phyloP scores from a whole-genome alignment of 225 moss, liverwort and hornwort species.

The Marchantia polymorpha region DNA sequence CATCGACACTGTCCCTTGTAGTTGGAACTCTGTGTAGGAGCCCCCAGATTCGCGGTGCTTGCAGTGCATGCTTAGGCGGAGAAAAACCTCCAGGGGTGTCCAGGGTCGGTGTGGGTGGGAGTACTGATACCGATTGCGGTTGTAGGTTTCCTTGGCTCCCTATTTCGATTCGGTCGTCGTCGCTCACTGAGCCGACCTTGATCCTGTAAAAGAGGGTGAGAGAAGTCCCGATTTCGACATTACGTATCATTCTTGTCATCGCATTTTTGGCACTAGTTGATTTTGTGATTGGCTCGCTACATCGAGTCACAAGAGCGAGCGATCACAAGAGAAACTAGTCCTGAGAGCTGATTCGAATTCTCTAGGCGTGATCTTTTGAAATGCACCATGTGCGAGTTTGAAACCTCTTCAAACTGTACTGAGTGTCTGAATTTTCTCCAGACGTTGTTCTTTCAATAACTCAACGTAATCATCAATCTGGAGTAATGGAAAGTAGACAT shows the following conservation, averaged over 20 bases:
- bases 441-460: conserved; percentile 35
- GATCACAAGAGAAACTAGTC: not conserved
- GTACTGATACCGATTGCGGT: conserved; percentile 9
- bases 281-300: conserved; percentile 5
- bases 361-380: conserved; percentile 11
- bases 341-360: not conserved
- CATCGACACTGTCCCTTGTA: conserved; percentile 17
- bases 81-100: conserved; percentile 7
- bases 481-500: conserved; percentile 42
- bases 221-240: not conserved
- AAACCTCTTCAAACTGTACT: conserved; percentile 21
- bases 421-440: conserved; percentile 33
- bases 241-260: not conserved
- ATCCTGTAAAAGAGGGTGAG: not conserved
- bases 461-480: conserved; percentile 26
- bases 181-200: not conserved
- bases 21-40: conserved; percentile 1
- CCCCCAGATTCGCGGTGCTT: conserved; percentile 15
- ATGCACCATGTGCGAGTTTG: conserved; percentile 9
- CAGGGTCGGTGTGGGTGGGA: not conserved
- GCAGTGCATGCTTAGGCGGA: not conserved
- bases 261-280: not conserved
- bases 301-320: not conserved
- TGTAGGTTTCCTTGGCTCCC: conserved; percentile 1
- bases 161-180: not conserved